Base-by-base conservation (phyloP, 495 filamentous ascomycete genomes). In the Podospora anserina region DNA sequence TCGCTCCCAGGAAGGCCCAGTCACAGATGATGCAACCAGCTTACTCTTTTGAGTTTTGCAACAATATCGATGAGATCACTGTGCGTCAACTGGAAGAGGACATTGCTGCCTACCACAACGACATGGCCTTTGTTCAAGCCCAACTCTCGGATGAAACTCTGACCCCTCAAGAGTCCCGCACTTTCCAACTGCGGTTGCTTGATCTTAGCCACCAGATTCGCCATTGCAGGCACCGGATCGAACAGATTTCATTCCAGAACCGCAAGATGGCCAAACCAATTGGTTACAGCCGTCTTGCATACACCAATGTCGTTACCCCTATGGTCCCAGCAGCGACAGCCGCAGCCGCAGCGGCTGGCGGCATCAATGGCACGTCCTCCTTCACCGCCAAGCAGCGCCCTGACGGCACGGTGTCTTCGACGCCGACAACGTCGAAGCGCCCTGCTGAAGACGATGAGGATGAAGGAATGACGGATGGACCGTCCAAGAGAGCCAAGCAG, bases 141-240 rank as follows among this genome's bases (percentile, higher is more conserved):
- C 77, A 78, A 62, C 74, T 83, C 0, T 68, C 63, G 3, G 61
- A 72, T 4, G 66, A 63, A 0, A 76, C 80, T 54, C 73, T 83
- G 32, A 83, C 79, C 0, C 78, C 81, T 0, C 79, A 82, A 44
- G 81, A 83, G 71, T 69, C 69, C 0, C 75, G 81, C 32, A 82
- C 76, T 0, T 62, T 80, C 5, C 78, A 80, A 67, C 71, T 82
- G 19, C 80, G 81, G 9, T 69, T 71, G 5, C 67, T 83, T 5
- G 81, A 83, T 39, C 75, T 80, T 20, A 69, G 71, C 23, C 80
- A 83, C 65, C 80, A 81, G 66, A 79, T 82, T 32, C 79, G 81
- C 1, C 73, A 78, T 59, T 79, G 78, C 69, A 71, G 71, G 56
- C 79, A 83, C 63, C 72, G 76, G 4, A 79, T 82, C 53, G 75